These are phyloP conservation scores for Penicillium taxi DNA, from an alignment of 495 filamentous ascomycete species.

Conservation along the genomic window DNA sequence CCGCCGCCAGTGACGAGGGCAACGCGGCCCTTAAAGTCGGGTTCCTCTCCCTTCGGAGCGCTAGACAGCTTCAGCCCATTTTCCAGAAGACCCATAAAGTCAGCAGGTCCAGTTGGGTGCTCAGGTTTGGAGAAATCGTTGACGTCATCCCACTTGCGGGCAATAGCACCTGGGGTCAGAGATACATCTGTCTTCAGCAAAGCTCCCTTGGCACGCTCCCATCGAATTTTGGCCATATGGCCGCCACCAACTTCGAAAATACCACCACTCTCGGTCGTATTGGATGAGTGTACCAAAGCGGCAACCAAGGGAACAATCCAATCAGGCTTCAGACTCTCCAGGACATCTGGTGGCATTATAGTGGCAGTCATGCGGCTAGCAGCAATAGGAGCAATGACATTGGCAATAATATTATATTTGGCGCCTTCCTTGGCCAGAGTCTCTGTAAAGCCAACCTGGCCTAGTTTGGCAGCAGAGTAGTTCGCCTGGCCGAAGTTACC, in stretches of 20 bases:
- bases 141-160: constrained; percentile 82
- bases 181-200: constrained; percentile 82
- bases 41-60: constrained; percentile 64
- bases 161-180: constrained; percentile 80
- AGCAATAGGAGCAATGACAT: constrained; percentile 94
- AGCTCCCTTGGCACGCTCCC: constrained; percentile 89
- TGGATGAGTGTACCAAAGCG: constrained; percentile 79
- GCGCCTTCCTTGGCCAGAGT: constrained; percentile 94
- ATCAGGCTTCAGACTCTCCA: constrained; percentile 83
- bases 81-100: constrained; percentile 85
- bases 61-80: constrained; percentile 70
- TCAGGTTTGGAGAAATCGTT: constrained; percentile 78
- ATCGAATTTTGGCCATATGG: constrained; percentile 85
- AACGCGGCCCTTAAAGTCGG: constrained; percentile 86
- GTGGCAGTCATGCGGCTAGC: constrained; percentile 97
- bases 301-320: constrained; percentile 96
- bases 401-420: constrained; percentile 97
- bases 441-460: constrained; percentile 96
- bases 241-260: constrained; percentile 96
- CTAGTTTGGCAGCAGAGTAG: constrained; percentile 95
- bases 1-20: constrained; percentile 90
- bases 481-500: constrained; percentile 95
- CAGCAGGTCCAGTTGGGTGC: constrained; percentile 77
- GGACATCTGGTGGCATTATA: constrained; percentile 90
- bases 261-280: constrained; percentile 72